These are phyloP conservation scores for Pseudofabraea citricarpa DNA, from an alignment of 2,329 filamentous ascomycete genomes.

Conservation along the genomic window DNA sequence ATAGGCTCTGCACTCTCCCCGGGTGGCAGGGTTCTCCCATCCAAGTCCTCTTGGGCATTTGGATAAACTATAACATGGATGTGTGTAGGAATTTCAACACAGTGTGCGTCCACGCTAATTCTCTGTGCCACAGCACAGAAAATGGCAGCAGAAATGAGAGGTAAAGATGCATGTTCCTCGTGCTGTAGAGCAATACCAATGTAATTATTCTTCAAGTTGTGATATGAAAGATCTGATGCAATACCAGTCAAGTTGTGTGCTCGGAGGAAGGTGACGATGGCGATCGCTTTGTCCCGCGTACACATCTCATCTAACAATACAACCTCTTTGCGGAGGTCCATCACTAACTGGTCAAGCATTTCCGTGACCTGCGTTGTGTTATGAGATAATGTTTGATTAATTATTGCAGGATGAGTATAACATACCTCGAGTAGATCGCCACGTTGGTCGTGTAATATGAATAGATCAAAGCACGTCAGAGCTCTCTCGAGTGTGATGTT, in stretches of 20 bases:
- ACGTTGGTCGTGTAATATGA: conserved; percentile 67
- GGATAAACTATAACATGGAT: conserved; percentile 74
- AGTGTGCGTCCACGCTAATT: conserved; percentile 70
- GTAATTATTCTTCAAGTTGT: conserved; percentile 80
- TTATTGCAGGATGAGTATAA: too few relatives aligned
- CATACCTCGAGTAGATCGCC: conserved; percentile 68
- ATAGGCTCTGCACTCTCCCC: conserved; percentile 51
- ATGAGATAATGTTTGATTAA: too few relatives aligned
- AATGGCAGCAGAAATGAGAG: conserved; percentile 81
- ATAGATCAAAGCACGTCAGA: conserved; percentile 83
- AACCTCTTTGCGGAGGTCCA: conserved; percentile 47
- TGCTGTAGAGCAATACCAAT: conserved; percentile 76
- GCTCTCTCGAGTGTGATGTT: conserved; percentile 64
- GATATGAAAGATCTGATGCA: conserved; percentile 61
- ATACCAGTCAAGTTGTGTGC: conserved; percentile 66
- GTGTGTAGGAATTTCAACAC: conserved; percentile 79
- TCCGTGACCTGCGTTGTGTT: conserved; percentile 46
- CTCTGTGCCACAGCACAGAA: conserved; percentile 75
- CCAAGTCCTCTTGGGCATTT: conserved; percentile 49
- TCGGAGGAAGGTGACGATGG: conserved; percentile 66
- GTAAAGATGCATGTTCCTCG: conserved; percentile 71
- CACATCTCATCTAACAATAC: conserved; percentile 50
- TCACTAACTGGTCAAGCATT: conserved; percentile 61
- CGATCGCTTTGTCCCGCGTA: conserved; percentile 62
- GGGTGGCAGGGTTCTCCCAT: conserved; percentile 38